Conservation (phyloP, 441 rosid species). For the Arabidopsis hybrid region DNA sequence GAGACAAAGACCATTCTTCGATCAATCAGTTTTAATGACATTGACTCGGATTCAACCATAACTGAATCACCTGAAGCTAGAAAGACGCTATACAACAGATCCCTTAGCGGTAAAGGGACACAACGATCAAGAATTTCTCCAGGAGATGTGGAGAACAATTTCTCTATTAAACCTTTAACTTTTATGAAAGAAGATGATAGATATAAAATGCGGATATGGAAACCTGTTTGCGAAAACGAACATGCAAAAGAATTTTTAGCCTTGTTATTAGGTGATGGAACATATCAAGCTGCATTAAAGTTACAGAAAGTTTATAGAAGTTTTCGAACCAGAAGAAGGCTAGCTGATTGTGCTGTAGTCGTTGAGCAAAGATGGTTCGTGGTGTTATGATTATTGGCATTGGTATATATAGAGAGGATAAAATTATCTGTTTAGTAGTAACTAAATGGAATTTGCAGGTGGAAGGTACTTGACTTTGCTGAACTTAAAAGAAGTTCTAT, state of each 20-base stretch:
- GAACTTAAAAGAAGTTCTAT: conserved; percentile 78
- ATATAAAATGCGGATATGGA: conserved; percentile 28
- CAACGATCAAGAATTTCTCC: conserved; percentile 46
- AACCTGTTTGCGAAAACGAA: conserved; percentile 17
- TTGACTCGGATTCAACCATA: conserved; percentile 42
- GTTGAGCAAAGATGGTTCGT: conserved; percentile 79
- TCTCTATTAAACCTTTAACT: conserved; percentile 38
- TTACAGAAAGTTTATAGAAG: conserved; percentile 79
- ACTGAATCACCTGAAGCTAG: conserved; percentile 41
- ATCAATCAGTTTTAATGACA: conserved; percentile 50
- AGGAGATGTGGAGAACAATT: conserved; percentile 44
- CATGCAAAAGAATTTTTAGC: conserved; percentile 22
- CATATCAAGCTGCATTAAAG: conserved; percentile 62
- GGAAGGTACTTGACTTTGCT: conserved; percentile 81
- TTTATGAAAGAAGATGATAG: conserved; percentile 39
- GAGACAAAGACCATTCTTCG: conserved; percentile 46
- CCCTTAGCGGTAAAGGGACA: conserved; percentile 48
- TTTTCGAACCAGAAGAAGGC: conserved; percentile 71
- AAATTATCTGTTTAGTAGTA: background rate
- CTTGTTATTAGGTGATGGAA: conserved; percentile 27
- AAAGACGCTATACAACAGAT: conserved; percentile 36
- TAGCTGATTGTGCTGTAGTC: conserved; percentile 77
- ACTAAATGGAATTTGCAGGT: conserved; percentile 51
- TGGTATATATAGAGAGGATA: background rate
- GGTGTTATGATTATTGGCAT: conserved; percentile 6